Conservation (phyloP, 352 stramenopile genomes). For the Globisporangium emineosum region DNA sequence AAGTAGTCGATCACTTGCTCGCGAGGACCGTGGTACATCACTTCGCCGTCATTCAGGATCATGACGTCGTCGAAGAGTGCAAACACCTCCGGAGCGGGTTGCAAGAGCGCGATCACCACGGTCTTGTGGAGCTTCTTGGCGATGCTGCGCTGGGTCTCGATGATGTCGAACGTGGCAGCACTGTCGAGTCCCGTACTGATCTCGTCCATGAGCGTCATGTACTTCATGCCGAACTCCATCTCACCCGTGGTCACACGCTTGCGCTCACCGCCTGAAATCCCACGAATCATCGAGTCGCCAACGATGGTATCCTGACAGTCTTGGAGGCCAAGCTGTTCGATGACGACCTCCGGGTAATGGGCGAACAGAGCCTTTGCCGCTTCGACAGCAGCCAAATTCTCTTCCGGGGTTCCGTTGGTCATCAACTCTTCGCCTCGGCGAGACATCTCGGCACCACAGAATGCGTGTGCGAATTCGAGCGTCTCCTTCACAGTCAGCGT, state of each 20-base stretch:
- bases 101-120: constrained; percentile 74
- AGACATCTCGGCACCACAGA: constrained; percentile 23
- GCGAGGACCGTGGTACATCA: constrained; percentile 86
- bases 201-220: constrained; percentile 86
- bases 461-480: constrained; percentile 58
- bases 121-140: constrained; percentile 53
- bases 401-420: constrained; percentile 27
- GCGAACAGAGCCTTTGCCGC: constrained; percentile 22
- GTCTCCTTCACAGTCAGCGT: constrained; percentile 48
- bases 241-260: constrained; percentile 77
- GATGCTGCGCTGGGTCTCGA: constrained; percentile 41
- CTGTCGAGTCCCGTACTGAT: constrained; percentile 91
- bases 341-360: constrained; percentile 43
- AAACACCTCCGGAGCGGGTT: constrained; percentile 92
- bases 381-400: constrained; percentile 27
- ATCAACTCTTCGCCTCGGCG: constrained; percentile 37
- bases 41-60: constrained; percentile 84
- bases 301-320: constrained; percentile 19
- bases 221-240: constrained; percentile 82
- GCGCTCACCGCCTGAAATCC: constrained; percentile 68
- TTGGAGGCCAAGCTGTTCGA: constrained; percentile 16
- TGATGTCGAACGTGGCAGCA: constrained; percentile 67
- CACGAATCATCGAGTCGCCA: constrained; percentile 58
- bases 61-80: constrained; percentile 92
- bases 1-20: constrained; percentile 80